Conservation (phyloP, 2,329 filamentous ascomycete species). For the Talaromyces funiculosus region DNA sequence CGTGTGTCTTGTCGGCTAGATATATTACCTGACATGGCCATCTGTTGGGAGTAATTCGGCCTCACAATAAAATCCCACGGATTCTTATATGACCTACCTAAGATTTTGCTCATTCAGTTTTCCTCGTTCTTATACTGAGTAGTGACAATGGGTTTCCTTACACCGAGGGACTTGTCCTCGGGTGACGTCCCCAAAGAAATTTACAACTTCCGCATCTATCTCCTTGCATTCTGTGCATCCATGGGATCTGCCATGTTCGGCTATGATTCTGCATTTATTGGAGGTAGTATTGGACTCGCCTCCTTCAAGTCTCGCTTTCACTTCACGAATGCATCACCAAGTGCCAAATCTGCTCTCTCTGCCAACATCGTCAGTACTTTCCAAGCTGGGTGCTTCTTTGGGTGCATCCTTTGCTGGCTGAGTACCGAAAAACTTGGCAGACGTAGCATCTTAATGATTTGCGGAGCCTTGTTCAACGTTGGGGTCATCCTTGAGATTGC, state of each 20-base stretch:
- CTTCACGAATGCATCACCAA: neutral
- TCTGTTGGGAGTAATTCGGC: too few relatives aligned
- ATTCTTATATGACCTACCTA: neutral
- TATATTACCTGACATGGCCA: neutral
- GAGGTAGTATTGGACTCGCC: neutral
- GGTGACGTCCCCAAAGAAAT: slow-evolving; percentile 1
- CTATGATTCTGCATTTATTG: slow-evolving; percentile 12
- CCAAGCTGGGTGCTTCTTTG: slow-evolving; percentile 59
- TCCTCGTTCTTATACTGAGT: neutral
- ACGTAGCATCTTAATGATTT: slow-evolving; percentile 49
- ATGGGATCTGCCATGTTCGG: slow-evolving; percentile 11
- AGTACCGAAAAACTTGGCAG: slow-evolving; percentile 53
- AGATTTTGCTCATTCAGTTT: neutral
- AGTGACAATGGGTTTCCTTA: neutral
- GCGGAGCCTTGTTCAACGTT: slow-evolving; percentile 53
- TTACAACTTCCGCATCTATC: slow-evolving; percentile 6
- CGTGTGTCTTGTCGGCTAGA: neutral
- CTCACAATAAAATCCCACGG: too few relatives aligned
- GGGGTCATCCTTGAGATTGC: slow-evolving; percentile 59
- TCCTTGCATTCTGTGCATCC: slow-evolving; percentile 19
- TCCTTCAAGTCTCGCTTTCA: slow-evolving; percentile 4
- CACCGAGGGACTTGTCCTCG: neutral
- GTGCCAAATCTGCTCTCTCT: slow-evolving; percentile 2
- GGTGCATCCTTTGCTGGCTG: slow-evolving; percentile 18
- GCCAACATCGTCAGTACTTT: slow-evolving; percentile 58